Base-by-base conservation (phyloP, 2,329 filamentous ascomycete species). In the Berkeleyomyces rouxiae region DNA sequence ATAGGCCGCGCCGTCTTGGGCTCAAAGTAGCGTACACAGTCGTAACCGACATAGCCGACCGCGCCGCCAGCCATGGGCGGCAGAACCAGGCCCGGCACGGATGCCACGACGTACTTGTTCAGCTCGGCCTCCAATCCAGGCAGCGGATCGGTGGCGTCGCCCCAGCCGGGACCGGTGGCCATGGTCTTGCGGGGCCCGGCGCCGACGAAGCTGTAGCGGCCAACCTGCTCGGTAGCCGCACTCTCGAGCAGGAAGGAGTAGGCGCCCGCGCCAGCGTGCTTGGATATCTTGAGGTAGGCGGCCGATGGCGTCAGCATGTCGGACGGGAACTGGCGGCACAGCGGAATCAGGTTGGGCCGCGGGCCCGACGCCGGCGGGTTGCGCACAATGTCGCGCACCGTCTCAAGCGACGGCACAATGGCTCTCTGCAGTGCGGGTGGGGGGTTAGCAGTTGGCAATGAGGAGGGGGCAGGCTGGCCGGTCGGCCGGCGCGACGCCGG, bases 11-110 rank as follows among this genome's bases (percentile, higher is more conserved):
- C 85, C n/a, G 93, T 97, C 79, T 91, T 95, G 66, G 93, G 93
- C 78, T 99, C 93, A 68, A 99, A 99, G 75, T 97, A 97, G 70
- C 86, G 85, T 69, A 99, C 89, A 73, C 93, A 99, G 72, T 99
- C 93, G 71, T 99, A 99, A 61, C 91, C 91, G 4, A 97, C 90
- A 72, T 97, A 99, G 65, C 93, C 93, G 69, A 99, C 90, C 10
- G 91, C 93, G 59, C 93, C 93, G 47, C 91, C 93, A 0, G 88
- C 89, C 75, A 99, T 77, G 36, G 89, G 88, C 60, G 93, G 93
- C 44, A 99, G 79, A 69, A 82, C 82, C 69, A 97, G 76, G 0
- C 85, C 88, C 0, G 93, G 91, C 3, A 99, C 83, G 47, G 88
- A 82, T 42, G 90, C 87, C 66, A 96, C 88, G 36, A 88, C 82